Evolutionary conservation across 116 monocot genomes (phyloP).

Genomic region (Cymodocea nodosa): DNA sequence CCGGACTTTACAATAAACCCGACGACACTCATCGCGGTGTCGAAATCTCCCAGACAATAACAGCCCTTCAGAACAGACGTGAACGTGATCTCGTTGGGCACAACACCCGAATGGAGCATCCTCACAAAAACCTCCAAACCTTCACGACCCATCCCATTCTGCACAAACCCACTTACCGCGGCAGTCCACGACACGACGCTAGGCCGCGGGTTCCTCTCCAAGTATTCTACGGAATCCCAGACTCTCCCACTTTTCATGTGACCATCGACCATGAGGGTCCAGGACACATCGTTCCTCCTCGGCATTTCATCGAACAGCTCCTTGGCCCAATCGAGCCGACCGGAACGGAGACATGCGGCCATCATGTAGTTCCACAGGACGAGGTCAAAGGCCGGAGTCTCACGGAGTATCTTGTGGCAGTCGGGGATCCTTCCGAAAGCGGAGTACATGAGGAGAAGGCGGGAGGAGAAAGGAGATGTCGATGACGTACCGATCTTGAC

Average conservation of each 20-base stretch:
- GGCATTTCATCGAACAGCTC: constrained; percentile 46
- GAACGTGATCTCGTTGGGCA: constrained; percentile 39
- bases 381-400: constrained; percentile 8
- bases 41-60: constrained; percentile 7
- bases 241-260: constrained; percentile 41
- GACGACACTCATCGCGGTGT: constrained; percentile 13
- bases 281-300: constrained; percentile 21
- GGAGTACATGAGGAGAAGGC: constrained; percentile 26
- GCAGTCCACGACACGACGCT: constrained; percentile 39
- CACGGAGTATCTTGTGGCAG: constrained; percentile 10
- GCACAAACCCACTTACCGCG: constrained; percentile 24
- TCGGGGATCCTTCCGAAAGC: constrained; percentile 7
- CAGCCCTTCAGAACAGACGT: constrained; percentile 25
- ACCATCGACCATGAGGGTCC: constrained; percentile 34
- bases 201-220: constrained; percentile 11
- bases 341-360: constrained; percentile 1
- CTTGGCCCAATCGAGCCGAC: constrained; percentile 20
- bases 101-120: constrained; percentile 24
- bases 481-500: constrained; percentile 24
- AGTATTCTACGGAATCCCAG: constrained; percentile 13
- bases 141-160: constrained; percentile 19
- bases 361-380: constrained; percentile 6
- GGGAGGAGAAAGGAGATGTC: constrained; percentile 12
- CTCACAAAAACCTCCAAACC: constrained; percentile 16
- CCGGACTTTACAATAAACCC: constrained; percentile 28